Percentiles rank a stretch among this genome's conserved stretches.
Conservation (phyloP, 495 filamentous ascomycete genomes). For the Annulohypoxylon moriforme region DNA sequence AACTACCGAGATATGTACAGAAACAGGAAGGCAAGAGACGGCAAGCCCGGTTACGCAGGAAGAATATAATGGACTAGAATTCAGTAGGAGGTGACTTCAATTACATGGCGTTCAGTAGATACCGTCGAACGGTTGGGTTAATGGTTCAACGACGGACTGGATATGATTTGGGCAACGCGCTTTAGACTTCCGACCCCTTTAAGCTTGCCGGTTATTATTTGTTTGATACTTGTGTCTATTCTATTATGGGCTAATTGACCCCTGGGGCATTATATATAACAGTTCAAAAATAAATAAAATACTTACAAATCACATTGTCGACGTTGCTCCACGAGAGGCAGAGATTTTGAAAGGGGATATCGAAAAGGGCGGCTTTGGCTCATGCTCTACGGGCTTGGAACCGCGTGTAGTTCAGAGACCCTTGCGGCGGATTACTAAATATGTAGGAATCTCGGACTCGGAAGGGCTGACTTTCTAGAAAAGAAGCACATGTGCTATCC, state of each 20-base stretch:
- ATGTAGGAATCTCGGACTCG: background rate
- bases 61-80: conserved; percentile 48
- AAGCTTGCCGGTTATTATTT: conserved; percentile 28
- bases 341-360: background rate
- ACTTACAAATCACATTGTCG: background rate
- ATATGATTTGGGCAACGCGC: conserved; percentile 29
- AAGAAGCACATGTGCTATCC: background rate
- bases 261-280: conserved; percentile 22
- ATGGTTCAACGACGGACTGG: conserved; percentile 24
- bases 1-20: conserved; percentile 72
- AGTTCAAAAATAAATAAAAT: conserved; percentile 6
- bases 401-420: background rate
- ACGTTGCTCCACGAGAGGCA: background rate
- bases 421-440: background rate
- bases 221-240: conserved; percentile 30
- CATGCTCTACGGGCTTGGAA: background rate
- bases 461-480: background rate
- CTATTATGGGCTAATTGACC: conserved; percentile 10
- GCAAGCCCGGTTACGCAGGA: conserved; percentile 47
- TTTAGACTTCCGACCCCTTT: conserved; percentile 20
- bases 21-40: conserved; percentile 59
- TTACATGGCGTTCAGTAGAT: conserved; percentile 24
- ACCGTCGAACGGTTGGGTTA: conserved; percentile 18
- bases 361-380: background rate
- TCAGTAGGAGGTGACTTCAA: background rate